phyloP scores from a whole-genome alignment of 1,284 basidiomycete species.

The Sanghuangporus weigelae region DNA sequence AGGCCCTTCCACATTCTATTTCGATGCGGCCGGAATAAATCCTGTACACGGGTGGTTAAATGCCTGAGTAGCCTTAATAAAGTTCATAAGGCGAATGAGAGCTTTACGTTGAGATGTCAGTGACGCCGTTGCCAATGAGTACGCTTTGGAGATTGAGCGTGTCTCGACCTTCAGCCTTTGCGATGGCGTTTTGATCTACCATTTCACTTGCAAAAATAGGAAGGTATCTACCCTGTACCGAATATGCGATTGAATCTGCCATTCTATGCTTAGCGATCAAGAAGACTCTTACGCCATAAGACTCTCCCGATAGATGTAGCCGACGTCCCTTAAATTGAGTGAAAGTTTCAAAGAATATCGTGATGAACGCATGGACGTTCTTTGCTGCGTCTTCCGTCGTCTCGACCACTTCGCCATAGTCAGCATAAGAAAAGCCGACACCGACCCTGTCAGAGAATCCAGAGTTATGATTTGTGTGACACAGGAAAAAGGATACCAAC shows the following conservation, averaged over 20 bases:
- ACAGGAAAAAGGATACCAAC: constrained; percentile 5
- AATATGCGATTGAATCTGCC: background rate
- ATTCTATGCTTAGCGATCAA: too few relatives aligned
- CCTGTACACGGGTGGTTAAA: constrained; percentile 30
- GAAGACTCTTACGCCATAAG: constrained; percentile 44
- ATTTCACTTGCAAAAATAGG: constrained; percentile 80
- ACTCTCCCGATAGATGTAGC: constrained; percentile 69
- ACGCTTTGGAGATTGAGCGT: constrained; percentile 66
- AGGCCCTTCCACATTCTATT: constrained; percentile 54
- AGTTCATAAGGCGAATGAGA: background rate
- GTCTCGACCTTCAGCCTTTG: constrained; percentile 47
- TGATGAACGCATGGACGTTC: constrained; percentile 66
- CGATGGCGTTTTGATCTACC: constrained; percentile 63
- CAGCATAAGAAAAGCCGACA: constrained; percentile 62
- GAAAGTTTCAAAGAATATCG: constrained; percentile 75
- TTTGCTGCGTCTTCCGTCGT: constrained; percentile 70
- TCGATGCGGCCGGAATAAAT: constrained; percentile 58
- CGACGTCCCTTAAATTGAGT: constrained; percentile 57
- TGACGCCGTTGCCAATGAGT: constrained; percentile 59
- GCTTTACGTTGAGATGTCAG: constrained; percentile 52
- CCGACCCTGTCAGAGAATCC: constrained; percentile 41
- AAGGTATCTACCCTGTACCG: constrained; percentile 62
- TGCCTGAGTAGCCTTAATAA: background rate
- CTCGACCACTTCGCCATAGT: constrained; percentile 49
- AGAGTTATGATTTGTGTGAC: constrained; percentile 18